These are phyloP conservation scores for Chloropicon primus DNA, from an alignment of 139 green algal genomes.

Conservation along the genomic window DNA sequence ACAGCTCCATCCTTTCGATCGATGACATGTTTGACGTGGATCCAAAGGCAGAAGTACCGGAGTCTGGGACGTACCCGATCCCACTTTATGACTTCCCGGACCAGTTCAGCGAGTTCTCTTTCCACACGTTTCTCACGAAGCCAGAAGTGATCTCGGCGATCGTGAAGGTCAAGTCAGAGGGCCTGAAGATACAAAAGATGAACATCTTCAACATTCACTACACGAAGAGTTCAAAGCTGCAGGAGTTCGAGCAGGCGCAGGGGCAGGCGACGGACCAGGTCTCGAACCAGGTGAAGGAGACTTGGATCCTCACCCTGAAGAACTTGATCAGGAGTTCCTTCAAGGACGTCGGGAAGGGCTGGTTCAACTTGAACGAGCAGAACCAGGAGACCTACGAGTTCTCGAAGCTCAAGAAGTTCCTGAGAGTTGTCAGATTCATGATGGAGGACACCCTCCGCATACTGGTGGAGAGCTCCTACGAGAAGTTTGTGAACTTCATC, in stretches of 20 bases:
- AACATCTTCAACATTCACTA: conserved; percentile 42
- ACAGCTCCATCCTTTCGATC: background rate
- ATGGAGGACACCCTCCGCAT: conserved; percentile 68
- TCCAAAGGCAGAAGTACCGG: background rate
- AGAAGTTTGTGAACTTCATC: conserved; percentile 37
- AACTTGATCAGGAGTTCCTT: conserved; percentile 15
- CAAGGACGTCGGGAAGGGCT: conserved; percentile 54
- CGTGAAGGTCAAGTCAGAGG: conserved; percentile 34
- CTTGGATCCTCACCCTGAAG: conserved; percentile 13
- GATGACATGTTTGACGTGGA: background rate
- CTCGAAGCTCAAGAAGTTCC: conserved; percentile 47
- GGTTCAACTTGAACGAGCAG: conserved; percentile 64
- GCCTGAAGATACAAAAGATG: conserved; percentile 48
- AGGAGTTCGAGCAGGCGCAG: conserved; percentile 71
- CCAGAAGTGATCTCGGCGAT: conserved; percentile 44
- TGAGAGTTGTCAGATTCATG: conserved; percentile 21
- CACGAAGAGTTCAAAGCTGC: conserved; percentile 49
- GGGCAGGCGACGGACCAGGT: conserved; percentile 27
- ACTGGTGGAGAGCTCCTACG: conserved; percentile 41
- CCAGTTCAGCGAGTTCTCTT: conserved; percentile 57
- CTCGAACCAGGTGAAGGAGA: conserved; percentile 54
- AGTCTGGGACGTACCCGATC: conserved; percentile 26
- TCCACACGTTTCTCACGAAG: conserved; percentile 63
- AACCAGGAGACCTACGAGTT: conserved; percentile 51
- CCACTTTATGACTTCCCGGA: conserved; percentile 51